These are phyloP conservation scores for Aspergillus clavatus DNA, from an alignment of 2,329 filamentous ascomycete species.

Conservation along the genomic window DNA sequence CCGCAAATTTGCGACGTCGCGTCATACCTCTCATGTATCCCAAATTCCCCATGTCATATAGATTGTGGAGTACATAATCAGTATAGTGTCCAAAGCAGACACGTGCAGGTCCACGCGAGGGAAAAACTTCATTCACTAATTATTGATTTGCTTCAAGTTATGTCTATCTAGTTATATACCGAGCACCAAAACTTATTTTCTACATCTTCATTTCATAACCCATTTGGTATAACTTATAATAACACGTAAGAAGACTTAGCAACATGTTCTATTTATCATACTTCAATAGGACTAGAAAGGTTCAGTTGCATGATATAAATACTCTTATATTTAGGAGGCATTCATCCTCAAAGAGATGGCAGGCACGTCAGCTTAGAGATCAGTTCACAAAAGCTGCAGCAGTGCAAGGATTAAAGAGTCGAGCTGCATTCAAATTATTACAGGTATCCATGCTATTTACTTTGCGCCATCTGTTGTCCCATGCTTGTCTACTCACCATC, in stretches of 20 bases:
- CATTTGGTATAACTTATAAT: background rate
- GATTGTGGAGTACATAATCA: too few relatives aligned
- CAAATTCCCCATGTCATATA: too few relatives aligned
- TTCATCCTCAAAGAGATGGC: slow-evolving; percentile 72
- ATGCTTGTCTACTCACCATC: background rate
- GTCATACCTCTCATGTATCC: too few relatives aligned
- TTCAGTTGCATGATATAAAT: slow-evolving; percentile 16
- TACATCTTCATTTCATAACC: too few relatives aligned
- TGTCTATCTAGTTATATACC: too few relatives aligned
- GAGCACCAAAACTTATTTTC: too few relatives aligned
- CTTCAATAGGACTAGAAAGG: background rate
- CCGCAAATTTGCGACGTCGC: too few relatives aligned
- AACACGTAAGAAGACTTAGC: too few relatives aligned
- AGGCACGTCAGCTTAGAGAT: slow-evolving; percentile 70
- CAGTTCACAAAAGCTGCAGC: slow-evolving; percentile 68
- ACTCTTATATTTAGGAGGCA: slow-evolving; percentile 21
- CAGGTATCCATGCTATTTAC: slow-evolving; percentile 54
- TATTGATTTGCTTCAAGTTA: too few relatives aligned
- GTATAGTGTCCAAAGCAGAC: too few relatives aligned
- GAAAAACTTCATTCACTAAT: too few relatives aligned
- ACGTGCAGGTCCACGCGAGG: too few relatives aligned
- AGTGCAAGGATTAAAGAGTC: slow-evolving; percentile 75
- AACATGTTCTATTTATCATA: slow-evolving; percentile 1
- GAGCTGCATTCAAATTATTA: slow-evolving; percentile 88
- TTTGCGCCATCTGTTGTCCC: background rate